These are phyloP conservation scores for Globisporangium uncinulatum DNA, from an alignment of 352 stramenopile genomes.

Conservation along the genomic window DNA sequence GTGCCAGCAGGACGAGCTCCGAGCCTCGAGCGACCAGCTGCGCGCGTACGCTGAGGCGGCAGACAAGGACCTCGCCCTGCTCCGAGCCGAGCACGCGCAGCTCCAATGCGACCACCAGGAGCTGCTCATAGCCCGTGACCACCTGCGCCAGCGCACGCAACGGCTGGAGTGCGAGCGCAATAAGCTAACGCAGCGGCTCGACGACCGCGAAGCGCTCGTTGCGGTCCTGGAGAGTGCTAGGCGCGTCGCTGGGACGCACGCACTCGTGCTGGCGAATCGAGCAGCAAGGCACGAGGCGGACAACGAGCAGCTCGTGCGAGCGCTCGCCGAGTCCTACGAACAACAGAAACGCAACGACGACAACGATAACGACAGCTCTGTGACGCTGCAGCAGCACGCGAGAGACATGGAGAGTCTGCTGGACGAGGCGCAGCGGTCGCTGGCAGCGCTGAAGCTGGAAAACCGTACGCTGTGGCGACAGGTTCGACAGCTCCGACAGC, in stretches of 20 bases:
- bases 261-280: slow-evolving; percentile 14
- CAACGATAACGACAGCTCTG: neutral
- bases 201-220: slow-evolving; percentile 3
- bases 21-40: slow-evolving; percentile 19
- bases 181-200: slow-evolving; percentile 10
- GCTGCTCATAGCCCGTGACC: slow-evolving; percentile 2
- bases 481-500: slow-evolving; percentile 2
- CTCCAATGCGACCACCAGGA: slow-evolving; percentile 8
- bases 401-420: slow-evolving; percentile 20
- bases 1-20: slow-evolving; percentile 20
- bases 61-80: slow-evolving; percentile 1
- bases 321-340: slow-evolving; percentile 1
- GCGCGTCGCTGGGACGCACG: slow-evolving; percentile 2
- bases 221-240: slow-evolving; percentile 4
- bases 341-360: slow-evolving; percentile 1
- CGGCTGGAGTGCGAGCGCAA: slow-evolving; percentile 15
- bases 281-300: slow-evolving; percentile 6
- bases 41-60: slow-evolving; percentile 1
- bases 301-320: slow-evolving; percentile 9
- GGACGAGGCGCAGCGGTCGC: slow-evolving; percentile 26
- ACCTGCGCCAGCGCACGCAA: slow-evolving; percentile 5
- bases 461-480: slow-evolving; percentile 27
- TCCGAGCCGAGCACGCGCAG: slow-evolving; percentile 22
- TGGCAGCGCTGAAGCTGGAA: slow-evolving; percentile 27
- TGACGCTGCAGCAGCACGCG: slow-evolving; percentile 11